Percentiles rank a stretch among this genome's conserved stretches.
phyloP scores from a whole-genome alignment of 2,329 filamentous ascomycete species.

The Beauveria sp. region DNA sequence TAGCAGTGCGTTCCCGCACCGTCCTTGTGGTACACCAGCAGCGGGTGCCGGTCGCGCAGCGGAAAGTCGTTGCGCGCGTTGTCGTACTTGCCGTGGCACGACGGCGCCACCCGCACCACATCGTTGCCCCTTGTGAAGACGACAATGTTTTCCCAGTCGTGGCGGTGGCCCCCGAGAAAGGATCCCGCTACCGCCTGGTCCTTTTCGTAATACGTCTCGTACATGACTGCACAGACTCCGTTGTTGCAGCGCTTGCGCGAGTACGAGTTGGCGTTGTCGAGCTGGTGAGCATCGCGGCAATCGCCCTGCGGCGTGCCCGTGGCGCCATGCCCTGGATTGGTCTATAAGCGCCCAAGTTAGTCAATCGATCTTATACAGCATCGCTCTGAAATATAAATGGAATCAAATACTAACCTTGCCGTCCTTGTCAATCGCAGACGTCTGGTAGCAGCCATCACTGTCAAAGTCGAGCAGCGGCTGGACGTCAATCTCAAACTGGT shows the following conservation, averaged over 20 bases:
- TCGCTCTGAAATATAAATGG: not conserved
- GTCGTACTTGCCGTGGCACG: conserved; percentile 20
- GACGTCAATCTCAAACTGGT: conserved; percentile 25
- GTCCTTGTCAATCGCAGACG: conserved; percentile 33
- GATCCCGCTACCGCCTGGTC: conserved; percentile 28
- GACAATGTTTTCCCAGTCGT: conserved; percentile 35
- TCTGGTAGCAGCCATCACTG: conserved; percentile 35
- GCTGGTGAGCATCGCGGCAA: conserved; percentile 23
- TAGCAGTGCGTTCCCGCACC: conserved; percentile 22
- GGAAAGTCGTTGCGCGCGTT: conserved; percentile 18
- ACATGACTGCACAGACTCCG: conserved; percentile 25
- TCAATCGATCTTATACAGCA: not conserved
- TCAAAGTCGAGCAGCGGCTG: conserved; percentile 33
- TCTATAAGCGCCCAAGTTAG: conserved; percentile 12
- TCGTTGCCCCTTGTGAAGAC: conserved; percentile 23
- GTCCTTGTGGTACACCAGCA: conserved; percentile 25
- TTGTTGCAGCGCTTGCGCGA: conserved; percentile 26
- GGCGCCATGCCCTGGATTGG: conserved; percentile 19
- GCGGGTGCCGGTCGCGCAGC: conserved; percentile 15
- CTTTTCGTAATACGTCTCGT: conserved; percentile 35
- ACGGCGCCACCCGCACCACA: conserved; percentile 22
- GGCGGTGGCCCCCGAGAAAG: conserved; percentile 27
- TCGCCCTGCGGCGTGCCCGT: conserved; percentile 22
- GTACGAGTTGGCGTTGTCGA: conserved; percentile 25
- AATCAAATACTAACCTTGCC: conserved; percentile 20